A percentile compares a stretch with the other conserved stretches of the same genome.
phyloP scores from a whole-genome alignment of 1,284 basidiomycete genomes.

The Amylostereum chailletii region DNA sequence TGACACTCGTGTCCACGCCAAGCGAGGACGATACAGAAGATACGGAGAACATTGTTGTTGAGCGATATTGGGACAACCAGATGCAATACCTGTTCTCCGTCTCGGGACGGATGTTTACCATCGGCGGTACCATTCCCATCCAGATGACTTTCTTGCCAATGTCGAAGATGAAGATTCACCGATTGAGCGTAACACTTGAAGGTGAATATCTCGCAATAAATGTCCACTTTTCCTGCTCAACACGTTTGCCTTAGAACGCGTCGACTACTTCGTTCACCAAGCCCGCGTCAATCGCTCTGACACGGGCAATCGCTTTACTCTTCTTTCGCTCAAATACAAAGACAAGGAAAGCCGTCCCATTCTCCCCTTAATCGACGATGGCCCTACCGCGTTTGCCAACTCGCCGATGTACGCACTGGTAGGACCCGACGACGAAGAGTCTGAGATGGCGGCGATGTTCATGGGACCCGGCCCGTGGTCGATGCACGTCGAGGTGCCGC shows the following conservation, averaged over 20 bases:
- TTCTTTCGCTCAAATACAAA: constrained; percentile 61
- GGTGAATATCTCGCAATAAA: constrained; percentile 35
- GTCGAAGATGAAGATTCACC: constrained; percentile 77
- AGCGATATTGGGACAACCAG: constrained; percentile 89
- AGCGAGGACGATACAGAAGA: constrained; percentile 77
- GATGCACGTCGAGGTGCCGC: constrained; percentile 44
- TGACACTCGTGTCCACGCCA: constrained; percentile 72
- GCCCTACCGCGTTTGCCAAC: constrained; percentile 40
- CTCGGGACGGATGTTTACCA: constrained; percentile 73
- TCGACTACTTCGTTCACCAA: constrained; percentile 72
- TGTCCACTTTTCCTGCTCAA: not conserved
- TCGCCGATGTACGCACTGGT: constrained; percentile 45
- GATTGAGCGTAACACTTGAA: constrained; percentile 75
- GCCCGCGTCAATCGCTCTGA: constrained; percentile 73
- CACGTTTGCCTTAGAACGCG: constrained; percentile 46
- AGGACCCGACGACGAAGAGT: constrained; percentile 34
- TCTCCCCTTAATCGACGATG: constrained; percentile 58
- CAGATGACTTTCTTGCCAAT: constrained; percentile 80
- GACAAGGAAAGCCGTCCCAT: constrained; percentile 37
- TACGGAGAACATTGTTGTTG: constrained; percentile 77
- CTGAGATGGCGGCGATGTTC: constrained; percentile 47
- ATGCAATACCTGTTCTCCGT: constrained; percentile 81
- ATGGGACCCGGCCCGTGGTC: constrained; percentile 75
- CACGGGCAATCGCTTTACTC: constrained; percentile 52
- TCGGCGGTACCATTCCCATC: constrained; percentile 80